These are phyloP conservation scores for Durotheca rogersii DNA, from an alignment of 495 filamentous ascomycete genomes.

Conservation along the genomic window DNA sequence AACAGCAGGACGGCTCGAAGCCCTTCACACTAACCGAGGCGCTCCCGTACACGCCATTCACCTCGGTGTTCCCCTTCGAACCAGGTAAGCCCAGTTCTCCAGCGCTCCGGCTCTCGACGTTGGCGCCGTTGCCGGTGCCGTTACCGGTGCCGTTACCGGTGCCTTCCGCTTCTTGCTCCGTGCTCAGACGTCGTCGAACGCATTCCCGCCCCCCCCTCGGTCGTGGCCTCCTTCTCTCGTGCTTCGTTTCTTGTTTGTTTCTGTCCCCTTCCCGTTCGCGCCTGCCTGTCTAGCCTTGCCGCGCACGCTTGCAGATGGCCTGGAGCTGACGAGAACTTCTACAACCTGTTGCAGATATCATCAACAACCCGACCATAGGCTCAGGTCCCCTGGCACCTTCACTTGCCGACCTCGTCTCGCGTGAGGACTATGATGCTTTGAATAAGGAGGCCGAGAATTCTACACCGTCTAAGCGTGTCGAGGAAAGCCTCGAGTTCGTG, in stretches of 20 bases:
- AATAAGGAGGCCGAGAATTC: conserved; percentile 52
- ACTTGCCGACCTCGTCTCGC: conserved; percentile 45
- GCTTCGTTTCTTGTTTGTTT: background rate
- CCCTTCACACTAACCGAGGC: conserved; percentile 73
- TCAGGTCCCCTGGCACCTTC: conserved; percentile 51
- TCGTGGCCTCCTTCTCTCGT: background rate
- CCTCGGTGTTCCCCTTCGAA: conserved; percentile 83
- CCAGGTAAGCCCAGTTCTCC: conserved; percentile 61
- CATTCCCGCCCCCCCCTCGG: too few species aligned
- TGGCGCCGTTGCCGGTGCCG: background rate
- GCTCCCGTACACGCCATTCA: conserved; percentile 87
- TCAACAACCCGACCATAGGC: conserved; percentile 66
- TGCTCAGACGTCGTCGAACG: too few species aligned
- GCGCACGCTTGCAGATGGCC: too few species aligned
- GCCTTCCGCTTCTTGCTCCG: background rate
- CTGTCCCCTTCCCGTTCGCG: background rate
- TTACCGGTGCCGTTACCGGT: conserved; percentile 11
- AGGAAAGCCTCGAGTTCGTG: conserved; percentile 60
- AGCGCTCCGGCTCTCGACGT: conserved; percentile 37
- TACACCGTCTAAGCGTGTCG: conserved; percentile 42
- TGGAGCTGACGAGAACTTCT: conserved; percentile 24
- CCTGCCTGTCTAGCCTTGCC: too few species aligned
- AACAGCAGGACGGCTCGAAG: conserved; percentile 25
- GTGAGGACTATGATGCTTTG: conserved; percentile 47
- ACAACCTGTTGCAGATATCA: conserved; percentile 53